Base-by-base conservation (phyloP, 768 basidiomycete species). In the Brasilioporus rufonigricans region DNA sequence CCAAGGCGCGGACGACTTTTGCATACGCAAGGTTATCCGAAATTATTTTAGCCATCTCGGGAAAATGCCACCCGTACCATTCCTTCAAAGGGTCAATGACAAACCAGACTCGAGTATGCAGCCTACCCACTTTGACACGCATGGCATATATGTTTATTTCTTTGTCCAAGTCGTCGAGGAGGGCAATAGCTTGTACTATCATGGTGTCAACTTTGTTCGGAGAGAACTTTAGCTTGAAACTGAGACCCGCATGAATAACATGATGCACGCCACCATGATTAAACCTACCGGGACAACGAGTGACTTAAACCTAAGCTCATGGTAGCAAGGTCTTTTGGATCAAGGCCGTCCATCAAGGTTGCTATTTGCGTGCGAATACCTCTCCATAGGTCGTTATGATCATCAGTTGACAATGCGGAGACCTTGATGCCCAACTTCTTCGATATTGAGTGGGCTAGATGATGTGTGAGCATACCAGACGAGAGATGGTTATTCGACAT, bases 41-140 rank as follows among this genome's bases (percentile, higher is more conserved):
- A 61, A 99, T 90, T 70, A 99, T 98, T 77, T 98, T 98, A 55
- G 88, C 90, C 89, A 99, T 91, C 74, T 99, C 97, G 5, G 97
- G 97, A 82, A 99, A 99, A 77, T 99, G 97, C 97, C 97, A 99
- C 35, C 97, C 97, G 65, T 99, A 99, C 97, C 97, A 99, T 83
- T 99, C 97, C 96, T 97, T 63, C 26, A 46, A 23, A 45, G 40
- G 49, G 36, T 58, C 31, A 48, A 56, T 43, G 3, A 56, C 13
- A 38, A 36, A n/a, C 3, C 7, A 39, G 23, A 32, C 26, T 31
- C 7, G 31, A 24, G 29, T n/a, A 31, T 24, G 24, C 2, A 43
- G n/a, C 40, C 16, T 44, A 53, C 80, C 32, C 54, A 95, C 95
- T 83, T 99, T 99, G 44, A 96, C 93, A 66, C 97, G 85, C 97